Evolutionary conservation across 2,329 filamentous ascomycete genomes (phyloP), one percentile per base, ranked within the genome.

Genomic region (Aspergillus pseudoviridinutans): DNA sequence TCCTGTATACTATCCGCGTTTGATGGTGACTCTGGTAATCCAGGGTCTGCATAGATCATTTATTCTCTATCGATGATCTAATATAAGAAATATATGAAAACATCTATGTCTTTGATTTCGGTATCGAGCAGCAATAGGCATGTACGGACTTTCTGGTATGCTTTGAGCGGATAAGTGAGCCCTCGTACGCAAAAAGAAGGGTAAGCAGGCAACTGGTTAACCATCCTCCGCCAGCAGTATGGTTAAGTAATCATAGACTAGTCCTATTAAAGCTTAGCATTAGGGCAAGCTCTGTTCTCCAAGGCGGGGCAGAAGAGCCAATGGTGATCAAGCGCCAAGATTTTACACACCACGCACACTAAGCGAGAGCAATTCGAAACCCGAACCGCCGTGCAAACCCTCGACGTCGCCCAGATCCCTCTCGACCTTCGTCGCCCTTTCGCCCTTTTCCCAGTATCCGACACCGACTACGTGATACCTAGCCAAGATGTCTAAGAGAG

Each of bases 401-500:
- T 68, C 63, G 65, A 69, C 66, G 63, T 64, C 69, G 61, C 59
- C 54, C 65, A 63, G 62, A 54, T 59, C 61, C 63, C 64, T 63
- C 62, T 63, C 65, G 68, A 59, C 61, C 63, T 65, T 62, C 55
- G 63, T 61, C 62, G 62, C 66, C 60, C 61, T 58, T 61, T 63
- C 68, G 67, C 66, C 66, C 64, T 68, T 69, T 69, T 64, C 66
- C 68, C 64, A 68, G 68, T 71, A 71, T 68, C 68, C 69, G 66
- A 73, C 68, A 70, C 68, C 66, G 66, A 68, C 63, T 69, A 67
- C 64, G 69, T 70, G 68, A 78, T 71, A 74, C 67, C 67, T 66
- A 71, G 71, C 67, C 76, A 79, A 74, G 67, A 80, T 80, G 78
- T 80, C 78, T 74, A 78, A 78, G 68, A 76, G 78, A 77, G 78